Evolutionary conservation across 805 yeast genomes (phyloP), one percentile per base, ranked within the genome.

Genomic region (Kodamaea fukazawae): DNA sequence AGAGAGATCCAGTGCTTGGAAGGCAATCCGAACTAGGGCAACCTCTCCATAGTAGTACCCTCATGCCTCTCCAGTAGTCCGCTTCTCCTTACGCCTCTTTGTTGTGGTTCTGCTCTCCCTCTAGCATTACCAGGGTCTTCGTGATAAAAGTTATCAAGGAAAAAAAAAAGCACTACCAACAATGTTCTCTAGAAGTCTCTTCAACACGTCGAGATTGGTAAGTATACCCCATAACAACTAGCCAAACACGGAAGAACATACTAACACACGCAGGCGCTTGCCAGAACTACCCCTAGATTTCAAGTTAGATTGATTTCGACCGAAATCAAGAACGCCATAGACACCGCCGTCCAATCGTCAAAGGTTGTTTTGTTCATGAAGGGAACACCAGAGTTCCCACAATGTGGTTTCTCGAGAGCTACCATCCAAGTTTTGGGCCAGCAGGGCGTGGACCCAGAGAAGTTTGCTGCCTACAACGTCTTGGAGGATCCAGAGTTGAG

Each of bases 351-450:
- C 17, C 70, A 66, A 4, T 82, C 95, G 6, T 93, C 98, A 1
- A 96, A 96, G 7, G 98, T 93, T 14, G 99, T 93, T 7, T 71
- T 93, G 32, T 93, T 93, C 69, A 93, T 93, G 99, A 93, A 93
- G 66, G 99, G 99, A 12, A 91, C 96, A 2, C 99, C 99, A 12
- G 95, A 91, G 55, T 89, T 85, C 44, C 99, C 99, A 29, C 95
- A 88, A 54, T 93, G 99, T 71, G 99, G 99, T 0, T 93, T 93
- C 57, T 89, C 97, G 9, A 79, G 96, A 58, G 95, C 96, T 40
- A 86, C 98, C 9, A 90, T 93, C 51, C 93, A 87, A 58, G 76
- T 90, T 37, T 74, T 93, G 44, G 98, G 99, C 10, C 91, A 88
- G 58, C 95, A 91, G 60, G 99, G 99, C 43, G 97, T 93, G 14